Conservation (phyloP, 352 stramenopile species). For the Pythium plurisporium region DNA sequence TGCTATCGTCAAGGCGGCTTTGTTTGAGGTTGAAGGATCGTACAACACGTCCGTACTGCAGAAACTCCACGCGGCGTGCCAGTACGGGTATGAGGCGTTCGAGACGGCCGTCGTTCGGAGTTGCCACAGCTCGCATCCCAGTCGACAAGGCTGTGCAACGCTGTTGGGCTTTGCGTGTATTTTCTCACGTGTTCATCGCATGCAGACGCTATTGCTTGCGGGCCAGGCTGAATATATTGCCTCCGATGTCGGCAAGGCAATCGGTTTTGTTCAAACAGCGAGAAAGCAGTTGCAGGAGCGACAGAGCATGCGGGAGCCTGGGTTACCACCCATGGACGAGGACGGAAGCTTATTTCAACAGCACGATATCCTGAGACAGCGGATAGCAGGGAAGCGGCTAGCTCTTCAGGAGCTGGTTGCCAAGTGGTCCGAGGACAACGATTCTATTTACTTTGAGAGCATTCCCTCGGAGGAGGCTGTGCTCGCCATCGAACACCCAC, state of each 20-base stretch:
- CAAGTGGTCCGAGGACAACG: constrained; percentile 27
- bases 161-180: constrained; percentile 27
- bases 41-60: constrained; percentile 30
- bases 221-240: constrained; percentile 22
- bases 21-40: constrained; percentile 22
- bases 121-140: constrained; percentile 8
- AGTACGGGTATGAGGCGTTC: constrained; percentile 21
- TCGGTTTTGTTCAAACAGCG: constrained; percentile 22
- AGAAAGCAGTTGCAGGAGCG: constrained; percentile 22
- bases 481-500: constrained; percentile 11
- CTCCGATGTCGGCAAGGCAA: constrained; percentile 24
- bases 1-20: constrained; percentile 31
- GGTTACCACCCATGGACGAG: constrained; percentile 15
- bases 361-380: neutral
- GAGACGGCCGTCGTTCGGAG: constrained; percentile 21
- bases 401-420: constrained; percentile 4
- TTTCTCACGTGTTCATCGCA: constrained; percentile 29
- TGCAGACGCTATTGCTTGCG: constrained; percentile 23
- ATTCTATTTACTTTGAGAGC: constrained; percentile 27
- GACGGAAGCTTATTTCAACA: constrained; percentile 8
- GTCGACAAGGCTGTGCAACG: constrained; percentile 8
- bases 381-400: constrained; percentile 17
- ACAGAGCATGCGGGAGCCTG: constrained; percentile 20
- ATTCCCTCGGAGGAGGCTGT: constrained; percentile 24
- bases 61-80: constrained; percentile 30